Evolutionary conservation across 2,329 filamentous ascomycete species (phyloP).

Genomic region (Venturia oleaginea): DNA sequence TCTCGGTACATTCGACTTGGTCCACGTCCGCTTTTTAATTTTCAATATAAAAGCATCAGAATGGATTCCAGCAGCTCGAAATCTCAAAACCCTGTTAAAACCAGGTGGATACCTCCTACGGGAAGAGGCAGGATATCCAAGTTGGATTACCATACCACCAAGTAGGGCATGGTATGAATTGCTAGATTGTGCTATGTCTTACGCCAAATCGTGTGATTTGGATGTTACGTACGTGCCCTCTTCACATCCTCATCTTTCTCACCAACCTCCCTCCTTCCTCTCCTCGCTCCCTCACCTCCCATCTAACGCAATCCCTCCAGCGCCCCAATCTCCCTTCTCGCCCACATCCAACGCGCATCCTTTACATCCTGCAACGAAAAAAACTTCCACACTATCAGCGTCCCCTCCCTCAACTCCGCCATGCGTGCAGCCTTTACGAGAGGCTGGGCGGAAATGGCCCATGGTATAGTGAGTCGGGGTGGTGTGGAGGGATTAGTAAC

Average conservation of each 20-base stretch:
- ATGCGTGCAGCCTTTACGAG: background rate
- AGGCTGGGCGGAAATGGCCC: background rate
- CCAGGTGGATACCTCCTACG: slow-evolving; percentile 23
- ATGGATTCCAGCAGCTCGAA: slow-evolving; percentile 20
- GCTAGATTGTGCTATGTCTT: background rate
- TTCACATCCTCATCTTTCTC: background rate
- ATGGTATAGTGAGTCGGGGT: background rate
- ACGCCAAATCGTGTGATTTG: background rate
- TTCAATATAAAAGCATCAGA: slow-evolving; percentile 22
- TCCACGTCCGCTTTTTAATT: slow-evolving; percentile 25
- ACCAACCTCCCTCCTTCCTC: too few relatives aligned
- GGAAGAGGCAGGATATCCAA: slow-evolving; percentile 21
- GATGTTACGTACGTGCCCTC: background rate
- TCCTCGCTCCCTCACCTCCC: background rate
- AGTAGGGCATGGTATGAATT: background rate
- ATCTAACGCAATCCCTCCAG: background rate
- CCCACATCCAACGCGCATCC: background rate
- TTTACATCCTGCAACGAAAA: background rate
- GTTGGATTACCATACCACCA: slow-evolving; percentile 15
- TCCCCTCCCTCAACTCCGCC: background rate
- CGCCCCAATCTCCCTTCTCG: background rate
- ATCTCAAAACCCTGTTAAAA: slow-evolving; percentile 23
- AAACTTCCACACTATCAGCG: background rate
- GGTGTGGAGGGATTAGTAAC: background rate
- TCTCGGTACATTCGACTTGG: slow-evolving; percentile 22